Evolutionary conservation across 2,329 filamentous ascomycete species (phyloP).

Genomic region (Stemphylium vesicarium): DNA sequence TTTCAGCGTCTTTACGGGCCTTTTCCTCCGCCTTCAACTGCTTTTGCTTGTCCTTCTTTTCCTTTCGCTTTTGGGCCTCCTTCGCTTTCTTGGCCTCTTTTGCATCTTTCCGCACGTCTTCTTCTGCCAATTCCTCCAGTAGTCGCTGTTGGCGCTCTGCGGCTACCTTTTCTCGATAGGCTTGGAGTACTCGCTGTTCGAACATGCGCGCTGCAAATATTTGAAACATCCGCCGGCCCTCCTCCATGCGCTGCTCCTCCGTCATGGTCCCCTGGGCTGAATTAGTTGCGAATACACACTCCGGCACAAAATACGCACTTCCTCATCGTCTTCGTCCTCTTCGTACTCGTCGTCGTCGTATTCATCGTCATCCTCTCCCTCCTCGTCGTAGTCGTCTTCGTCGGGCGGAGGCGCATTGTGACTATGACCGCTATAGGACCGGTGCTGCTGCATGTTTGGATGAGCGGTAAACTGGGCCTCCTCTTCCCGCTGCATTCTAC

Average conservation of each 20-base stretch:
- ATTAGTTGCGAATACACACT: slow-evolving; percentile 30
- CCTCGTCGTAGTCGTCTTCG: slow-evolving; percentile 79
- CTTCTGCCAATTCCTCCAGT: slow-evolving; percentile 88
- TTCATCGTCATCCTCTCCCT: slow-evolving; percentile 67
- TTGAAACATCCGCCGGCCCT: slow-evolving; percentile 97
- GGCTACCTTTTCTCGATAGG: slow-evolving; percentile 97
- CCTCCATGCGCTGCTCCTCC: slow-evolving; percentile 98
- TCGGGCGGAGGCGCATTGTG: slow-evolving; percentile 68
- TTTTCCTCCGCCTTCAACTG: slow-evolving; percentile 90
- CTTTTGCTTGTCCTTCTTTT: slow-evolving; percentile 89
- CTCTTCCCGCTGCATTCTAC: slow-evolving; percentile 95
- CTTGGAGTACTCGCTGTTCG: slow-evolving; percentile 92
- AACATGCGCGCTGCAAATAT: slow-evolving; percentile 99
- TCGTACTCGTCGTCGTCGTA: slow-evolving; percentile 65
- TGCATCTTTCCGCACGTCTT: slow-evolving; percentile 75
- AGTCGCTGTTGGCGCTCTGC: slow-evolving; percentile 89
- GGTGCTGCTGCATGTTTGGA: slow-evolving; percentile 57
- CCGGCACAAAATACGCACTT: slow-evolving; percentile 35
- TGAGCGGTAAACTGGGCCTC: slow-evolving; percentile 73
- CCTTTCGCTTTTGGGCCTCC: slow-evolving; percentile 93
- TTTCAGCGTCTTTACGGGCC: slow-evolving; percentile 84
- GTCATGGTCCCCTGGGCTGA: slow-evolving; percentile 85
- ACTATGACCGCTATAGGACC: slow-evolving; percentile 64
- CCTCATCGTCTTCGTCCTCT: slow-evolving; percentile 44
- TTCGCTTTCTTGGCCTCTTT: slow-evolving; percentile 92